Percentiles rank a stretch among this genome's conserved stretches.
Evolutionary conservation across 1,139 yeast species (phyloP).

Genomic region (Oligophagozyma castellii): DNA sequence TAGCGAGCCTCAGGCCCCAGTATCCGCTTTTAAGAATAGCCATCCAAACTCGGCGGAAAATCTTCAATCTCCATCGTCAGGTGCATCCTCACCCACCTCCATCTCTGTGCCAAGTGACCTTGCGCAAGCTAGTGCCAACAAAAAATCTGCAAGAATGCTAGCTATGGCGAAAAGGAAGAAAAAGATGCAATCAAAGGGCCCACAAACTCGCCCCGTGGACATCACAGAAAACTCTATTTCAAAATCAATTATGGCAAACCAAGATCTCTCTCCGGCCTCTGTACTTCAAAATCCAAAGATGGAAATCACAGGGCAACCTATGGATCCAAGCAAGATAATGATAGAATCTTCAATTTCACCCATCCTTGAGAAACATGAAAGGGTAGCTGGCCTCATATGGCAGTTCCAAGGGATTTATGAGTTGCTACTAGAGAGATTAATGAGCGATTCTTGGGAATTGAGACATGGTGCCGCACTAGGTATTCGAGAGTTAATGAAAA

Average conservation of each 20-base stretch:
- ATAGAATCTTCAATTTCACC: slow-evolving; percentile 71
- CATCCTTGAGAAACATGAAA: slow-evolving; percentile 59
- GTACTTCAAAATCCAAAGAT: slow-evolving; percentile 13
- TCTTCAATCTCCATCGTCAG: slow-evolving; percentile 9
- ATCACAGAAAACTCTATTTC: slow-evolving; percentile 69
- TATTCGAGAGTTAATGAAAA: slow-evolving; percentile 68
- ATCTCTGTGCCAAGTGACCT: slow-evolving; percentile 10
- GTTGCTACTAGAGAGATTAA: slow-evolving; percentile 61
- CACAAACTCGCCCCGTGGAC: slow-evolving; percentile 51
- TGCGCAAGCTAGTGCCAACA: slow-evolving; percentile 8
- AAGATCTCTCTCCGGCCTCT: slow-evolving; percentile 8
- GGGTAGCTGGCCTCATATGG: slow-evolving; percentile 76
- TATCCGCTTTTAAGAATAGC: slow-evolving; percentile 38
- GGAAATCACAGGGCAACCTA: slow-evolving; percentile 54
- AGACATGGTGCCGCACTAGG: slow-evolving; percentile 97
- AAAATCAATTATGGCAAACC: slow-evolving; percentile 29
- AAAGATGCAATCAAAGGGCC: slow-evolving; percentile 60
- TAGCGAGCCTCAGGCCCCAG: background rate
- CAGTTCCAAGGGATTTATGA: slow-evolving; percentile 97
- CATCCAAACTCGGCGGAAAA: slow-evolving; percentile 18
- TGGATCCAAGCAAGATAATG: slow-evolving; percentile 69
- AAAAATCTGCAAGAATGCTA: slow-evolving; percentile 66
- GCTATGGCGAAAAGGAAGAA: slow-evolving; percentile 93
- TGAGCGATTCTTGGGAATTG: slow-evolving; percentile 83
- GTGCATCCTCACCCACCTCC: slow-evolving; percentile 9